Evolutionary conservation across 352 stramenopile genomes (phyloP).

Genomic region (Hyaloperonospora arabidopsidis): DNA sequence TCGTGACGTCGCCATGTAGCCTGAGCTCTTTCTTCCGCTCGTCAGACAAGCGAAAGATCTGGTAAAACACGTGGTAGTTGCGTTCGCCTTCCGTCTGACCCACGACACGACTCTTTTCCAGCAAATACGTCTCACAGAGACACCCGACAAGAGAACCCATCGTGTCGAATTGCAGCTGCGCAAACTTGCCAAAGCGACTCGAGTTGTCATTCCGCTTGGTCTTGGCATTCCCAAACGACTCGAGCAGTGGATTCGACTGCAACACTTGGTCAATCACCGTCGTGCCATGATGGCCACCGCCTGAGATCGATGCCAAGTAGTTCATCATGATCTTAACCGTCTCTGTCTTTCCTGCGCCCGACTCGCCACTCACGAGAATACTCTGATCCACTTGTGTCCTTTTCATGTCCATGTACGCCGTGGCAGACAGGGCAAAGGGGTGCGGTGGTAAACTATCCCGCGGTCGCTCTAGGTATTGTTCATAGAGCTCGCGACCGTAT

Average conservation of each 20-base stretch:
- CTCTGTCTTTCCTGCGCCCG: conserved; percentile 89
- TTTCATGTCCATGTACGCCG: conserved; percentile 70
- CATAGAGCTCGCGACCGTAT: conserved; percentile 58
- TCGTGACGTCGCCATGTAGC: conserved; percentile 45
- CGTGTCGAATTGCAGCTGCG: conserved; percentile 67
- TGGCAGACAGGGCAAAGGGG: conserved; percentile 62
- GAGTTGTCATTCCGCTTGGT: conserved; percentile 83
- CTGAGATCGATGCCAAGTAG: conserved; percentile 70
- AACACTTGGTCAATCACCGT: conserved; percentile 76
- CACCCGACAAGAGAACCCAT: conserved; percentile 58
- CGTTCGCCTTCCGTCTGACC: conserved; percentile 86
- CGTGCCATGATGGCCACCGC: conserved; percentile 52
- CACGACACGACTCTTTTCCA: conserved; percentile 94
- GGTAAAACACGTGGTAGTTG: conserved; percentile 99
- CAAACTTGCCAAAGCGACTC: conserved; percentile 74
- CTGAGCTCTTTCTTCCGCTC: conserved; percentile 45
- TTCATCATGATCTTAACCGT: conserved; percentile 93
- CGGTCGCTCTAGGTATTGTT: conserved; percentile 48
- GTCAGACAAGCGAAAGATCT: conserved; percentile 72
- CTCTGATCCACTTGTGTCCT: conserved; percentile 73
- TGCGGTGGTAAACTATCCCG: conserved; percentile 53
- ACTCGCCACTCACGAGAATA: conserved; percentile 82
- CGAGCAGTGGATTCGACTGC: conserved; percentile 65
- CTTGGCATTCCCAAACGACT: conserved; percentile 77
- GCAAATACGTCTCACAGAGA: conserved; percentile 88